Evolutionary conservation across 306 rosid species (phyloP), one percentile per base, ranked within the genome.

Genomic region (Bauhinia variegata): DNA sequence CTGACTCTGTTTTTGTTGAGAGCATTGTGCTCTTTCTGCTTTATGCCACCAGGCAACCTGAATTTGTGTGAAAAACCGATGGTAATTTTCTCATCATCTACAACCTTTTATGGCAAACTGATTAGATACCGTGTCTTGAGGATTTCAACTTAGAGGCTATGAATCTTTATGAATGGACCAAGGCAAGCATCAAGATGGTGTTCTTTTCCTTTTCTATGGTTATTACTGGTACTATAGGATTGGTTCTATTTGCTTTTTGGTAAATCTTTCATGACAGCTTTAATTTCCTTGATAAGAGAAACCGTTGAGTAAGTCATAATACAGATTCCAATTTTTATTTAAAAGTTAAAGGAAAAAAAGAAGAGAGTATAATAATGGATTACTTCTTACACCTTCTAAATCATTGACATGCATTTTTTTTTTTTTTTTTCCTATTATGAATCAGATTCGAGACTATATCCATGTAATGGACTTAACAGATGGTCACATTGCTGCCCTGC

Each of bases 391-490:
- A 15, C 44, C 9, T 32, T 46, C 30, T 46, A 4, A 44, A 44
- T 0, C 46, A n/a, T 47, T 63, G n/a, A n/a, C 5, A 47, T 4
- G 5, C n/a, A n/a, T 32, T n/a, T 31, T 32, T 43, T 2, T 41
- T 23, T 11, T 7, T 6, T 11, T 5, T 6, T 19, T 53, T 30
- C n/a, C n/a, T n/a, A n/a, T n/a, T 19, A n/a, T 77, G 39, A 68
- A 56, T 59, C 78, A 86, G 96, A 75, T 89, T 51, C 83, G 96
- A 33, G 96, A 89, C 76, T 89, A 85, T 75, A 87, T 89, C 73
- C 96, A 89, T 75, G 96, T 89, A 4, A 89, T 87, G 96, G 96
- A 89, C 87, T 69, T 89, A 12, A 95, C 96, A 15, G 89, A 89
- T 59, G 96, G 96, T 15, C 96, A 89, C 71, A 85, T 85, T 65